A percentile compares a stretch with the other conserved stretches of the same genome.
Conservation (phyloP, 2,329 filamentous ascomycete genomes). For the Colletotrichum zoysiae region DNA sequence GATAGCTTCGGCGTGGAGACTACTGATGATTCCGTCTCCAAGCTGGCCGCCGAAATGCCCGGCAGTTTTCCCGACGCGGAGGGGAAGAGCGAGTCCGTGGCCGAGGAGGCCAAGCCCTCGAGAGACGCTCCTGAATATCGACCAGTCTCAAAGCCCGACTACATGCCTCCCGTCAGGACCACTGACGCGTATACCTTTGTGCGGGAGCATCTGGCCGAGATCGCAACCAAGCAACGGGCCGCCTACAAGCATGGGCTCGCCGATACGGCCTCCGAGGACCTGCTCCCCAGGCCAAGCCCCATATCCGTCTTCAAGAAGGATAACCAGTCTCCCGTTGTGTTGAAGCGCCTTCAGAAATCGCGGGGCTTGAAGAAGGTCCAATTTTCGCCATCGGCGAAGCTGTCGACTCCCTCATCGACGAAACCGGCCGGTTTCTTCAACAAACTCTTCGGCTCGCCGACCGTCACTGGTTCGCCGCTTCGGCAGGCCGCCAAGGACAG, state of each 20-base stretch:
- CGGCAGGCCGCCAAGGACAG: slow-evolving; percentile 1
- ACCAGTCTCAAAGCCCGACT: not conserved
- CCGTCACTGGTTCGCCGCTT: slow-evolving; percentile 11
- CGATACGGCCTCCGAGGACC: slow-evolving; percentile 1
- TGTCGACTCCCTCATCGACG: not conserved
- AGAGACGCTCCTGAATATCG: not conserved
- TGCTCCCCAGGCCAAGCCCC: not conserved
- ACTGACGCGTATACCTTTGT: slow-evolving; percentile 35
- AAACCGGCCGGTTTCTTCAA: slow-evolving; percentile 16
- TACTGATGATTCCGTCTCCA: not conserved
- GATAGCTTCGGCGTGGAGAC: slow-evolving; percentile 32
- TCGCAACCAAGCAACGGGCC: slow-evolving; percentile 16
- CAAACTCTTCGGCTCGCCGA: slow-evolving; percentile 22
- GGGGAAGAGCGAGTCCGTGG: not conserved
- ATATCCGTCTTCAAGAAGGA: slow-evolving; percentile 17
- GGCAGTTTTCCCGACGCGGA: slow-evolving; percentile 33
- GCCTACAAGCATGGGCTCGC: not conserved
- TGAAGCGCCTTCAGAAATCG: slow-evolving; percentile 37
- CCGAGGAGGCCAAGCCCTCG: not conserved
- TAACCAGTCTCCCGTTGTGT: slow-evolving; percentile 19
- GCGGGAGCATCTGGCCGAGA: slow-evolving; percentile 28
- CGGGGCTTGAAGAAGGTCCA: slow-evolving; percentile 36
- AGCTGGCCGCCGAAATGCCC: slow-evolving; percentile 22
- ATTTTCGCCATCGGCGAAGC: slow-evolving; percentile 25
- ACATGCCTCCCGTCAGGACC: slow-evolving; percentile 16